Base-by-base conservation (phyloP, 2,329 filamentous ascomycete species). In the Periglandula ipomoeae region DNA sequence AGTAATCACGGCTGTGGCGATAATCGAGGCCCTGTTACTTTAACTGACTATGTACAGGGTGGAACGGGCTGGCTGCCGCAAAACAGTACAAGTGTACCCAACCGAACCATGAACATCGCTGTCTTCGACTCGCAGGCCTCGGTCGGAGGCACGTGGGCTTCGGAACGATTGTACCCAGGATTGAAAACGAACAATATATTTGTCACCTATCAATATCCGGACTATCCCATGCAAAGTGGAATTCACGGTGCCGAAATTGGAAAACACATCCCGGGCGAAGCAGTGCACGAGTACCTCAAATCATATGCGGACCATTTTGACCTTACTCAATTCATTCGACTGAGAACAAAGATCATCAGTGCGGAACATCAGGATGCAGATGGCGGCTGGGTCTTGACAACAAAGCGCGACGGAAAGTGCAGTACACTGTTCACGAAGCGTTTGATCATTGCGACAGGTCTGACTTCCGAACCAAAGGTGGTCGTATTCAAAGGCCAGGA, bases 131-230 rank as follows among this genome's bases (percentile, higher is more conserved):
- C 71, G 5, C 70, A 72, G 10, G 61, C 70, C 11, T 76, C 76
- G 0, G 58, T 82, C 5, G 87, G 86, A 1, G 86, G 87, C 4
- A 80, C 81, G 15, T 90, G 85, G 86, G 76, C 81, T 8, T 70
- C 78, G 49, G 70, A 84, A 34, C 75, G 84, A 1, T 65, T 88
- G 1, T 85, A 89, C 60, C 77, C 81, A 0, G 81, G 79, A 1
- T 72, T 91, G 44, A 85, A 81, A 57, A 82, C 78, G 47, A 90
- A 91, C 64, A 89, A 89, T 58, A 75, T 87, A 61, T 62, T 83
- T 10, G 85, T 85, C 3, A 84, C 79, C 0, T 87, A 83, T 55
- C 84, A 90, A 61, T 89, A 78, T 57, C 79, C 80, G 0, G 86
- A 88, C 56, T 87, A 86, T 51, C 83, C 84, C 17, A 84, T 90